Conservation (phyloP, 2,329 filamentous ascomycete genomes). For the Talaromyces albobiverticillius region DNA sequence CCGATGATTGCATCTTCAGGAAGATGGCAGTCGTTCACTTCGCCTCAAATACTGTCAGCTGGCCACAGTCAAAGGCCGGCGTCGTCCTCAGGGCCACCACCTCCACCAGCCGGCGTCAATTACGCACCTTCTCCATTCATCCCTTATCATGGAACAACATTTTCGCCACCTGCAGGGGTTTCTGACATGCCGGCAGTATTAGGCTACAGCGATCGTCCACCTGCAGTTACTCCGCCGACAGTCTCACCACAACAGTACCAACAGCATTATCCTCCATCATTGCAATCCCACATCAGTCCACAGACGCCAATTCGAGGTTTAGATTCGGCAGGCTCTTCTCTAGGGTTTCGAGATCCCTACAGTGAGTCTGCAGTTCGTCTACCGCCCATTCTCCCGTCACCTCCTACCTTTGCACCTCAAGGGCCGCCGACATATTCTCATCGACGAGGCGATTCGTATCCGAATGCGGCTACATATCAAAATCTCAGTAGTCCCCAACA, state of each 20-base stretch:
- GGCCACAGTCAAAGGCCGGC: conserved; percentile 28
- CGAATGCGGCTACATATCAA: conserved; percentile 24
- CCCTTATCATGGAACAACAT: conserved; percentile 16
- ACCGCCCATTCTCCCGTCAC: conserved; percentile 36
- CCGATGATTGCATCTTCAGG: conserved; percentile 25
- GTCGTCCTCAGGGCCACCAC: conserved; percentile 30
- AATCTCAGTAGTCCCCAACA: conserved; percentile 23
- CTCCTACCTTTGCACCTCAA: conserved; percentile 21
- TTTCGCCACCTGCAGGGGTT: conserved; percentile 24
- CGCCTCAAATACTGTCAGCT: conserved; percentile 27
- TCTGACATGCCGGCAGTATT: conserved; percentile 27
- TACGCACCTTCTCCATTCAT: conserved; percentile 11
- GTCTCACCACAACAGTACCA: conserved; percentile 34
- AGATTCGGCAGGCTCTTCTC: conserved; percentile 22
- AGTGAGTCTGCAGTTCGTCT: conserved; percentile 33
- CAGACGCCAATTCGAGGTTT: conserved; percentile 25
- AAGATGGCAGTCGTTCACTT: conserved; percentile 30
- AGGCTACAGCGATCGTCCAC: conserved; percentile 26
- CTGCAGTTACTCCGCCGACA: conserved; percentile 22
- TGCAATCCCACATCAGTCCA: conserved; percentile 26
- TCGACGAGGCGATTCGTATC: conserved; percentile 34
- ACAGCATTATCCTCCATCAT: conserved; percentile 22
- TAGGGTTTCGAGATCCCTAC: conserved; percentile 28
- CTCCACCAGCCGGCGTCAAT: conserved; percentile 18
- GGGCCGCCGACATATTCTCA: conserved; percentile 22